Evolutionary conservation across 305 asterid genomes (phyloP).

Genomic region (Solanum hybrid): DNA sequence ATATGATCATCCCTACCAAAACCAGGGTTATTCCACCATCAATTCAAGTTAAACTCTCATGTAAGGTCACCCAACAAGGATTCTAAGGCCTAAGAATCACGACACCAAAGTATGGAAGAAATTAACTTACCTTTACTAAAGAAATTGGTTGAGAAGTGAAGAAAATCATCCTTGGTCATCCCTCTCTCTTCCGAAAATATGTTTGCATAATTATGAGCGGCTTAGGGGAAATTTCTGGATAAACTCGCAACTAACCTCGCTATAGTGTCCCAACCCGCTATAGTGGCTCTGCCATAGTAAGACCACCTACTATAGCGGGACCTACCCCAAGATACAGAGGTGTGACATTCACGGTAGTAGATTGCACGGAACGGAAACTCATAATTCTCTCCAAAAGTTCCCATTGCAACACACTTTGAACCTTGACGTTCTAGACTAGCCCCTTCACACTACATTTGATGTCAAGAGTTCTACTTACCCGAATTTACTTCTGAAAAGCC

Average conservation of each 20-base stretch:
- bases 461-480: neutral
- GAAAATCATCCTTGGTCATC: neutral
- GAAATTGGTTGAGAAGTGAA: neutral
- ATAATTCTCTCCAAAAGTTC: neutral
- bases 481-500: neutral
- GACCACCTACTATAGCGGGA: neutral
- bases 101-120: neutral
- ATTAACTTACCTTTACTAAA: neutral
- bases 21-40: neutral
- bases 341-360: neutral
- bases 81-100: neutral
- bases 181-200: neutral
- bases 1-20: neutral
- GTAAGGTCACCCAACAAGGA: neutral
- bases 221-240: neutral
- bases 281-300: neutral
- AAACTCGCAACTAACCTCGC: neutral
- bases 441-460: neutral
- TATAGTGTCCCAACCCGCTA: neutral
- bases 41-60: neutral
- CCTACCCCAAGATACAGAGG: neutral
- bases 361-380: neutral
- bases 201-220: neutral
- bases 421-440: neutral
- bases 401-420: neutral